Conservation (phyloP, 2,329 filamentous ascomycete species). For the Camptophora hylomeconis region DNA sequence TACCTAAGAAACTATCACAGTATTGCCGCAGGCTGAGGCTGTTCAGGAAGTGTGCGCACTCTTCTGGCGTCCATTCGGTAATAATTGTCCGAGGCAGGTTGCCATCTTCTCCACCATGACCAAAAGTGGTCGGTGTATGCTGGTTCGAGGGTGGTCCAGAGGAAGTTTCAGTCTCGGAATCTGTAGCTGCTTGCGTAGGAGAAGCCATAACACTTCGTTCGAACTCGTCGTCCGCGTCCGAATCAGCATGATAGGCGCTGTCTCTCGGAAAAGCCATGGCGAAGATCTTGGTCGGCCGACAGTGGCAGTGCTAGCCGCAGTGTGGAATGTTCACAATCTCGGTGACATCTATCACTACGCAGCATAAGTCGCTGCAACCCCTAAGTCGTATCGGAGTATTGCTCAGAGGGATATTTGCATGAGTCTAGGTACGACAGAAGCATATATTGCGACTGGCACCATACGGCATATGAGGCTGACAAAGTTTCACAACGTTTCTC, state of each 20-base stretch:
- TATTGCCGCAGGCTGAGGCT: slow-evolving; percentile 73
- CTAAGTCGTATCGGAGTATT: too few relatives aligned
- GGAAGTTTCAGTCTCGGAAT: slow-evolving; percentile 45
- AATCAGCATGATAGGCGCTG: slow-evolving; percentile 45
- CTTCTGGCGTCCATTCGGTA: slow-evolving; percentile 57
- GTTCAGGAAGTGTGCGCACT: slow-evolving; percentile 79
- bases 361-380: too few relatives aligned
- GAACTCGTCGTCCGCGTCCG: slow-evolving; percentile 54
- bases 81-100: slow-evolving; percentile 44
- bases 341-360: too few relatives aligned
- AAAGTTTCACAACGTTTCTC: too few relatives aligned
- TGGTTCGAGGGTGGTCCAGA: slow-evolving; percentile 46
- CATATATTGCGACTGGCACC: too few relatives aligned
- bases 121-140: slow-evolving; percentile 50
- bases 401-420: too few relatives aligned
- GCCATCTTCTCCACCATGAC: slow-evolving; percentile 37
- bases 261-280: slow-evolving; percentile 29
- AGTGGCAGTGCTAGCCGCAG: too few relatives aligned
- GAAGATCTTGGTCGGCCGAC: too few relatives aligned
- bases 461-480: too few relatives aligned
- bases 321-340: too few relatives aligned
- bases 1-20: slow-evolving; percentile 69
- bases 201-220: slow-evolving; percentile 47
- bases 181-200: slow-evolving; percentile 38
- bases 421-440: too few relatives aligned